Base-by-base conservation (phyloP, 139 green algal species). In the Trebouxia sp. region DNA sequence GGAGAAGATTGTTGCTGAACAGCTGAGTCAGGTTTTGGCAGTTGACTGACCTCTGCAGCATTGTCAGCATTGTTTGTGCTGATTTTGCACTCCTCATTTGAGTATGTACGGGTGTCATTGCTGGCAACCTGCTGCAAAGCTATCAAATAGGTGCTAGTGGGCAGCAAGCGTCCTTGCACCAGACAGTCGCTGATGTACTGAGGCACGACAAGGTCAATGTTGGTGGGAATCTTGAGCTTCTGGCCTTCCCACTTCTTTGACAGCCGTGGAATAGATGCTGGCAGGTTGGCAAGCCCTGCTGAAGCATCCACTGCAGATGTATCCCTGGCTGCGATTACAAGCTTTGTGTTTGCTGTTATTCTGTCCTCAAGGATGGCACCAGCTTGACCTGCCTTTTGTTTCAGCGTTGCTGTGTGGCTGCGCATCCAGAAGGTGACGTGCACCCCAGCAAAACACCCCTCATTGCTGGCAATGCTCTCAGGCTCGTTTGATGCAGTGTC, bases 91-190 rank as follows among this genome's bases (percentile, higher is more conserved):
- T 72, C 32, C 12, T 72, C 62, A 43, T 72, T 24, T 26, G 62
- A 72, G 62, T 72, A 72, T 45, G 62, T 72, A n/a, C 62, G 62
- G 37, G 62, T 72, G 12, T 72, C 62, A 12, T 72, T 72, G 42
- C 32, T 72, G 42, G 62, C 62, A 5, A 72, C 62, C 43, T 72
- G 62, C 35, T 72, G 62, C 35, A 72, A 24, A 1, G 62, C 62
- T 15, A 72, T 72, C 62, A 45, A n/a, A 17, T 72, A 72, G 15
- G 62, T 12, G 37, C 15, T n/a, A n/a, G 62, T 72, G 11, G 62
- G 62, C 2, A 72, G 62, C 1, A 72, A 45, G 62, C 62, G 20
- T 30, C 26, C 20, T 45, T 72, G 62, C 3, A 72, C 62, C 5
- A 72, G 62, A 37, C 62, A 72, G 14, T 72, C 62, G 28, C 32